These are phyloP conservation scores for Trichosporon sp. DNA, from an alignment of 1,284 basidiomycete genomes.

Conservation along the genomic window DNA sequence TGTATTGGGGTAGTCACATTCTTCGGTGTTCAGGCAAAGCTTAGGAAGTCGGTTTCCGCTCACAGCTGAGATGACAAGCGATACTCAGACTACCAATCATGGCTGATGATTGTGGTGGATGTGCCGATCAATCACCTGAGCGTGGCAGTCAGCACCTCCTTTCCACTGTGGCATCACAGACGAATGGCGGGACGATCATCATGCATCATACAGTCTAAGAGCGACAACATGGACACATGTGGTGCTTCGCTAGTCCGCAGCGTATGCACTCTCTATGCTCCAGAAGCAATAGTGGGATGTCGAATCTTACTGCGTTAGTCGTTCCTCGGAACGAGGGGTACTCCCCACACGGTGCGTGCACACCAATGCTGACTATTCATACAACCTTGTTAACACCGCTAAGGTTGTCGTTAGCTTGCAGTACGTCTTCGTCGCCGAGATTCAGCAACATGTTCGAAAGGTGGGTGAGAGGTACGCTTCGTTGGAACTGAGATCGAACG, in stretches of 20 bases:
- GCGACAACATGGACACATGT: neutral
- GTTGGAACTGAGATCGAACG: neutral
- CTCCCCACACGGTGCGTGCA: neutral
- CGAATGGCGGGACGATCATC: no score
- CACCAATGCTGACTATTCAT: neutral
- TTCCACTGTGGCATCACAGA: neutral
- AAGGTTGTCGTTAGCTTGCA: neutral
- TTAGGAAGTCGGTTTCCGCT: no score
- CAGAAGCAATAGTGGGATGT: neutral
- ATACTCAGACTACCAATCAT: no score
- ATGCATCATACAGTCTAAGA: neutral
- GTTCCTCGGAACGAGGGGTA: neutral
- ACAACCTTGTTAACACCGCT: neutral
- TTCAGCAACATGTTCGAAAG: neutral
- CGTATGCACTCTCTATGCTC: neutral
- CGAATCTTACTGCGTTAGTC: neutral
- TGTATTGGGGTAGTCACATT: neutral
- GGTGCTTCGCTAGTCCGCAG: neutral
- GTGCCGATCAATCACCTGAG: neutral
- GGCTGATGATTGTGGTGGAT: no score
- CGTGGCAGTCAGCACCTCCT: neutral
- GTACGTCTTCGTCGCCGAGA: neutral
- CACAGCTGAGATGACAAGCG: no score
- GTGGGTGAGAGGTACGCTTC: neutral
- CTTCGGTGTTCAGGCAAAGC: no score